Conservation (phyloP, 2,329 filamentous ascomycete genomes). For the Trichoderma sp. region DNA sequence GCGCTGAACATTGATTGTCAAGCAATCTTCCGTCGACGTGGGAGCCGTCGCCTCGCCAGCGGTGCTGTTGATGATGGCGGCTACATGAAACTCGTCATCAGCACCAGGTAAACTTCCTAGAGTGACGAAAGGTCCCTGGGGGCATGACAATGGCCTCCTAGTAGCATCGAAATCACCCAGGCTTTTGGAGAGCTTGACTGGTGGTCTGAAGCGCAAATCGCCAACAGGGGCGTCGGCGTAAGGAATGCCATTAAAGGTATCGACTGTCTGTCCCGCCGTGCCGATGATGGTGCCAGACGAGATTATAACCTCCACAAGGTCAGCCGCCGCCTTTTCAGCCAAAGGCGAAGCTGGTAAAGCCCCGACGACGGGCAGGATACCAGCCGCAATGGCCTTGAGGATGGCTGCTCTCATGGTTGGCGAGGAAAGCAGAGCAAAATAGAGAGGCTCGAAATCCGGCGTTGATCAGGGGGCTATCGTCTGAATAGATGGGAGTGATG, state of each 20-base stretch:
- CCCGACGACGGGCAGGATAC: not conserved
- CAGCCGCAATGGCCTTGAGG: not conserved
- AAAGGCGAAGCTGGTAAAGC: not conserved
- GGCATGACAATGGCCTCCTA: conserved; percentile 60
- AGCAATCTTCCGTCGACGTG: conserved; percentile 53
- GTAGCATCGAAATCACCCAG: conserved; percentile 62
- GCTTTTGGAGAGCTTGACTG: conserved; percentile 51
- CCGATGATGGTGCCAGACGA: conserved; percentile 57
- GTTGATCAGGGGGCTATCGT: not conserved
- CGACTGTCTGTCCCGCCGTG: conserved; percentile 44
- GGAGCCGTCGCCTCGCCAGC: not conserved
- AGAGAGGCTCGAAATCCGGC: not conserved
- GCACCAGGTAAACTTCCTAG: not conserved
- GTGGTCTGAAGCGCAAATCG: conserved; percentile 64
- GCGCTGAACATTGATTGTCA: conserved; percentile 58
- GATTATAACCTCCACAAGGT: conserved; percentile 49
- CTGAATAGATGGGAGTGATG: not conserved
- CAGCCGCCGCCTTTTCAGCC: not conserved
- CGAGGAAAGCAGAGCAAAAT: no score
- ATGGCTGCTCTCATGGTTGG: not conserved
- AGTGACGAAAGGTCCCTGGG: conserved; percentile 61
- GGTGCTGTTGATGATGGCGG: not conserved
- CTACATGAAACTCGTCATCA: not conserved
- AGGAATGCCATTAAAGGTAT: conserved; percentile 71
- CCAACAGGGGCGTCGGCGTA: conserved; percentile 69